Evolutionary conservation across 176 grass and related monocot genomes (phyloP), one percentile per base, ranked within the genome.

Genomic region (Coix lacrymajobi): DNA sequence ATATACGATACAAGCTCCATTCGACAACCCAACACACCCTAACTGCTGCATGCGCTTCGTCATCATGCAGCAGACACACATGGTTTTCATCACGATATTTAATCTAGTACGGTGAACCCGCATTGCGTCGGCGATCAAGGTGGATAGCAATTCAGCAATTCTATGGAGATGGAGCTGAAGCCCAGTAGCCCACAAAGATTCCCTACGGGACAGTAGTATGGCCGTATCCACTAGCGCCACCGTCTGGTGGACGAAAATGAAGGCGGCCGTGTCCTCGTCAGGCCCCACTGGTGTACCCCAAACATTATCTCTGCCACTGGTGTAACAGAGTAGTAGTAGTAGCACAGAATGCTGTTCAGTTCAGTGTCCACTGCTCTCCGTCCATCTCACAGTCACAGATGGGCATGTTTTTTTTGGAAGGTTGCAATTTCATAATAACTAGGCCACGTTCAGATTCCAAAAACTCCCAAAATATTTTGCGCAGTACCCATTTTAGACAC

Each of bases 121-220:
- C 62, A n/a, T 41, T 31, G 25, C 33, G 2, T 76, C 26, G 20
- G n/a, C n/a, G n/a, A n/a, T n/a, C 51, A 54, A 54, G 51, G 19
- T n/a, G 51, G 19, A 54, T 29, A 17, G 26, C 1, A 2, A 13
- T 10, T 67, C 19, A 37, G 8, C 30, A 8, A 71, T 72, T 71
- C 20, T 34, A 37, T 32, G 63, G 25, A 45, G 67, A 31, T 57
- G 66, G 36, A 26, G 45, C 33, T 44, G 66, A 88, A 56, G 17
- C 48, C 31, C 30, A n/a, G n/a, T n/a, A n/a, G n/a, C n/a, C n/a
- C n/a, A 41, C 31, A 24, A 70, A 77, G 77, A 85, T 89, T 89
- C 82, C 26, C 31, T n/a, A 1, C n/a, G n/a, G n/a, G n/a, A n/a
- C n/a, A n/a, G n/a, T n/a, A n/a, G n/a, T n/a, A n/a, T n/a, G n/a